Conservation (phyloP, 176 grass and related monocot genomes). For the Triticum turgidum region DNA sequence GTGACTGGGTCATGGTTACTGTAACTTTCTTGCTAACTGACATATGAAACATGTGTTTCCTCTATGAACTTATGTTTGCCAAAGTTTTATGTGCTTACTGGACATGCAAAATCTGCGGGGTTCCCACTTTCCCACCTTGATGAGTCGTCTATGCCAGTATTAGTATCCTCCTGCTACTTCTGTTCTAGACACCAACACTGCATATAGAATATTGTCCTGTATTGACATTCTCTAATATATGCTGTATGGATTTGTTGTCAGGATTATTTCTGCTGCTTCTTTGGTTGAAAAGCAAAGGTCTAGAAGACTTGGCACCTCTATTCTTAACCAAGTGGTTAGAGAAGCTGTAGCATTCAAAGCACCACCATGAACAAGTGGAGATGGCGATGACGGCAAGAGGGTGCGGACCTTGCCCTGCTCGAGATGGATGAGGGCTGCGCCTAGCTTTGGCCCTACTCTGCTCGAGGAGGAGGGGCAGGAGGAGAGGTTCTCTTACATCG, state of each 20-base stretch:
- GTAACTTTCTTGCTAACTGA: neutral
- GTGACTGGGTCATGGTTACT: neutral
- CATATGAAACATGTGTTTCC: neutral
- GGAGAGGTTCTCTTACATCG: too few relatives aligned
- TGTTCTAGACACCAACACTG: neutral
- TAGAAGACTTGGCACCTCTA: constrained; percentile 83
- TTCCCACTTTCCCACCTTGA: neutral
- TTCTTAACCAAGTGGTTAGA: constrained; percentile 93
- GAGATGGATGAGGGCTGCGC: too few relatives aligned
- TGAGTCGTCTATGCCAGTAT: neutral
- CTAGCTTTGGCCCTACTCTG: too few relatives aligned
- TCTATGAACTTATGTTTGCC: neutral
- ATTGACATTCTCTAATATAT: constrained; percentile 7
- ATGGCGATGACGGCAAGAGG: too few relatives aligned
- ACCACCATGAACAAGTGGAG: constrained; percentile 69
- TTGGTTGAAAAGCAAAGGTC: constrained; percentile 93
- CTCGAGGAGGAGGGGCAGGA: too few relatives aligned
- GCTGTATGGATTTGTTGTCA: constrained; percentile 20
- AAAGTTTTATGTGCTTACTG: neutral
- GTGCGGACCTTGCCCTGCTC: too few relatives aligned
- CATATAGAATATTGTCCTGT: neutral
- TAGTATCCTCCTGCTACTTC: neutral
- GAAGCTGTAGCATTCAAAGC: constrained; percentile 94
- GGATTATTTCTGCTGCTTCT: constrained; percentile 79
- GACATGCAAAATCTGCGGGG: neutral